Evolutionary conservation across 345 rosid species (phyloP).

Genomic region (Lagerstroemia speciosa): DNA sequence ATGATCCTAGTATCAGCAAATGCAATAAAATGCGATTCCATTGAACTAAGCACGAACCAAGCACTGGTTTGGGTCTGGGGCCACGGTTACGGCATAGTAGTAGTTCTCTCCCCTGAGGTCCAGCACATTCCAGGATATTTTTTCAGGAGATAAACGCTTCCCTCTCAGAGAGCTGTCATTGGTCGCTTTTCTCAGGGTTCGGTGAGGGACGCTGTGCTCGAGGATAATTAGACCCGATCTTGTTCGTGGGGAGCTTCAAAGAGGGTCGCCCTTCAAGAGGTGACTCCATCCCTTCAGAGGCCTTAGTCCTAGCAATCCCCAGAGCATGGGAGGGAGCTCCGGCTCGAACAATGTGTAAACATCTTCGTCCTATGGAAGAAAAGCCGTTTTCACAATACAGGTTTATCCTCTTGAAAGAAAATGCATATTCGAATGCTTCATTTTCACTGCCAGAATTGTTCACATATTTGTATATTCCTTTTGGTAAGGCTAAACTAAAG

Average conservation of each 20-base stretch:
- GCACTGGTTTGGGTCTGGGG: slow-evolving; percentile 75
- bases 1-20: too few relatives aligned
- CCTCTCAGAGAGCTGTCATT: slow-evolving; percentile 34
- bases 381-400: too few relatives aligned
- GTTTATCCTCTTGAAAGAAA: too few relatives aligned
- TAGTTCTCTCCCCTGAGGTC: slow-evolving; percentile 96
- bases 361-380: slow-evolving; percentile 99
- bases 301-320: slow-evolving; percentile 46
- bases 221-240: slow-evolving; percentile 37
- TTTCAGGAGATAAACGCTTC: slow-evolving; percentile 58
- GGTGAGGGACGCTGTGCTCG: slow-evolving; percentile 49
- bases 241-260: slow-evolving; percentile 45
- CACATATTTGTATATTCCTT: too few relatives aligned
- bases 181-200: slow-evolving; percentile 38
- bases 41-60: slow-evolving; percentile 59
- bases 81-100: slow-evolving; percentile 90
- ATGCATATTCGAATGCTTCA: background rate
- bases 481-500: too few relatives aligned
- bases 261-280: slow-evolving; percentile 54
- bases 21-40: too few relatives aligned
- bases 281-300: slow-evolving; percentile 46
- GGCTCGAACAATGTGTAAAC: slow-evolving; percentile 96
- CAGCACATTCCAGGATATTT: slow-evolving; percentile 88
- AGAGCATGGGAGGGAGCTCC: slow-evolving; percentile 58
- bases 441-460: too few relatives aligned